Evolutionary conservation across 2,329 filamentous ascomycete genomes (phyloP).

Genomic region (Berkeleyomyces rouxiae): DNA sequence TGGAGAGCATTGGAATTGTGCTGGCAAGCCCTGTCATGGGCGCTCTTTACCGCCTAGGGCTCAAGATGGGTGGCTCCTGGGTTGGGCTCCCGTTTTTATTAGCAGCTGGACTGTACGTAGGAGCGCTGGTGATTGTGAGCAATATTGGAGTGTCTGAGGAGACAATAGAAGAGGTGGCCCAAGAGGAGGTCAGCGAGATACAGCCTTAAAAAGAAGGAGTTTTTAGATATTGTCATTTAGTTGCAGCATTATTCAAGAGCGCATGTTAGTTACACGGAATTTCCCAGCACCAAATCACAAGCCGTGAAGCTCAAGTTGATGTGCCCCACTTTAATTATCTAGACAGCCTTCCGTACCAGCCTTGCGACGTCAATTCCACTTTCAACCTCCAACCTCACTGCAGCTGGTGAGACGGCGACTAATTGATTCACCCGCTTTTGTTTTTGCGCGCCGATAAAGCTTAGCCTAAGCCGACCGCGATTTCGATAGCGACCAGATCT

Average conservation of each 20-base stretch:
- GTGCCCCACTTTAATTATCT: background rate
- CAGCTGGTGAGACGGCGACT: background rate
- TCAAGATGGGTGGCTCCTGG: conserved; percentile 13
- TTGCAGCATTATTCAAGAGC: background rate
- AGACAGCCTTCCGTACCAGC: background rate
- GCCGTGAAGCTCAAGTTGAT: background rate
- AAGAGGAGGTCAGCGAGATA: background rate
- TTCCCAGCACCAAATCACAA: background rate
- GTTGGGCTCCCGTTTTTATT: conserved; percentile 14
- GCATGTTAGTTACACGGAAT: background rate
- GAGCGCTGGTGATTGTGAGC: conserved; percentile 11
- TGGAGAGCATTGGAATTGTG: conserved; percentile 14
- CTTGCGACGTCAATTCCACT: background rate
- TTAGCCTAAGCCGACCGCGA: background rate
- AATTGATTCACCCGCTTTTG: no score
- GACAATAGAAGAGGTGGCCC: background rate
- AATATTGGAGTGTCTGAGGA: conserved; percentile 8
- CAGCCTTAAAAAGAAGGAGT: background rate
- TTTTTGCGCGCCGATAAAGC: no score
- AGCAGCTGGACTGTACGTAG: conserved; percentile 11
- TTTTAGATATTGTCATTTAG: background rate
- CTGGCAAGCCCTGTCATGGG: conserved; percentile 15
- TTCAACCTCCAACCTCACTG: background rate
- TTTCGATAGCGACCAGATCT: background rate
- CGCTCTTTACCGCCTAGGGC: conserved; percentile 12